Percentiles rank a stretch among this genome's conserved stretches.
These are phyloP conservation scores for Populus deltoides DNA, from an alignment of 345 rosid genomes.

Conservation along the genomic window DNA sequence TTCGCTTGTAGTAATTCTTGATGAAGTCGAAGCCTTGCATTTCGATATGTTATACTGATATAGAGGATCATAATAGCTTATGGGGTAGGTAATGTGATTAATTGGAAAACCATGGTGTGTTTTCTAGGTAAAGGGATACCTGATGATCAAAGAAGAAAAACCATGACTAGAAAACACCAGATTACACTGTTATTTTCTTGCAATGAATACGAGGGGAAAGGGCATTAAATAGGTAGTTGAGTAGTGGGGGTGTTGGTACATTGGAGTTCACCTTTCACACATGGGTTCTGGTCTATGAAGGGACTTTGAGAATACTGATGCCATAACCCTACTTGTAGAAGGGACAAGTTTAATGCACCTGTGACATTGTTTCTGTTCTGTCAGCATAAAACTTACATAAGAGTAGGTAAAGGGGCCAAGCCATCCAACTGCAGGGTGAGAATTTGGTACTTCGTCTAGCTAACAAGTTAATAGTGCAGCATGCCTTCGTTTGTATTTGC, in stretches of 20 bases:
- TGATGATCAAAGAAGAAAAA: background rate
- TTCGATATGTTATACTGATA: background rate
- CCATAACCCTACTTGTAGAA: background rate
- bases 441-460: background rate
- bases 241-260: background rate
- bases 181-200: background rate
- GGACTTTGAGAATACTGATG: background rate
- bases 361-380: background rate
- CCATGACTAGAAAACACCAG: background rate
- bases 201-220: background rate
- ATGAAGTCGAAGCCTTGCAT: background rate
- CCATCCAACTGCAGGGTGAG: background rate
- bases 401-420: background rate
- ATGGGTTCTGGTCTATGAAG: background rate
- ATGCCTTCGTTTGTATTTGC: background rate
- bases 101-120: background rate
- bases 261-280: background rate
- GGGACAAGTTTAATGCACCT: constrained; percentile 21
- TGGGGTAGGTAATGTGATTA: background rate
- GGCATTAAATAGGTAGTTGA: constrained; percentile 19
- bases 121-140: background rate
- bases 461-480: background rate
- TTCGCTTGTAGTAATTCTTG: too few relatives aligned
- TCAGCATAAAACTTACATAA: background rate
- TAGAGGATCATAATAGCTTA: background rate